Evolutionary conservation across 2,329 filamentous ascomycete species (phyloP).

Genomic region (Calonectria hawksworthii): DNA sequence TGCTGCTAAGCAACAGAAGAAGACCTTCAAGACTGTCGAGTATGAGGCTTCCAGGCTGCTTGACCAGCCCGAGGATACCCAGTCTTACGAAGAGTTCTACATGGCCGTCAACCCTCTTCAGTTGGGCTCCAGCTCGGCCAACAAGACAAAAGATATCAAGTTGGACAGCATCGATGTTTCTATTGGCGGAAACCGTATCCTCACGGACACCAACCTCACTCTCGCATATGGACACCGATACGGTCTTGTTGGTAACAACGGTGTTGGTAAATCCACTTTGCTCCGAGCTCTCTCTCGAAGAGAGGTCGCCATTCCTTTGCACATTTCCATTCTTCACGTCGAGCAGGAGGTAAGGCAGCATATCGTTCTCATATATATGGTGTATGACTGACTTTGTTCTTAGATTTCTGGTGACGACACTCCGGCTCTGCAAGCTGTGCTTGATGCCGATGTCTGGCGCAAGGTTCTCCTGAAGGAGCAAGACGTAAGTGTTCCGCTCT

Average conservation of each 20-base stretch:
- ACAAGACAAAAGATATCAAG: slow-evolving; percentile 99
- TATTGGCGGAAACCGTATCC: slow-evolving; percentile 88
- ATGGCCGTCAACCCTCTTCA: slow-evolving; percentile 99
- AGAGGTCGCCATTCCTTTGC: slow-evolving; percentile 94
- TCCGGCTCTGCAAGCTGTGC: slow-evolving; percentile 90
- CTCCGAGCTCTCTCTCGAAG: slow-evolving; percentile 90
- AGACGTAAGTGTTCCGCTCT: slow-evolving; percentile 67
- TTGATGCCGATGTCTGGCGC: slow-evolving; percentile 98
- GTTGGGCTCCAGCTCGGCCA: slow-evolving; percentile 76
- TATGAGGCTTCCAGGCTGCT: slow-evolving; percentile 95
- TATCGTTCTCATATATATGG: not conserved
- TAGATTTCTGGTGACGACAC: slow-evolving; percentile 96
- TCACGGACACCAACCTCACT: slow-evolving; percentile 91
- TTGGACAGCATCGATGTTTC: slow-evolving; percentile 95
- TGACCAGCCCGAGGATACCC: slow-evolving; percentile 83
- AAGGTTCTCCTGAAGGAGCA: slow-evolving; percentile 95
- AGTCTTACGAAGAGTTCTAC: slow-evolving; percentile 99
- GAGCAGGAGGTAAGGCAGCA: slow-evolving; percentile 87
- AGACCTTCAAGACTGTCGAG: slow-evolving; percentile 97
- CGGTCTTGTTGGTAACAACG: slow-evolving; percentile 98
- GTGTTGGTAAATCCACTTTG: slow-evolving; percentile 98
- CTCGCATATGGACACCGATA: slow-evolving; percentile 94
- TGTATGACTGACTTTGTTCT: slow-evolving; percentile 29
- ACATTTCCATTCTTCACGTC: slow-evolving; percentile 98
- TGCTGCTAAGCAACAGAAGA: slow-evolving; percentile 97